These are phyloP conservation scores for Skeletonema menzelii DNA, from an alignment of 108 stramenopile genomes.

Conservation along the genomic window DNA sequence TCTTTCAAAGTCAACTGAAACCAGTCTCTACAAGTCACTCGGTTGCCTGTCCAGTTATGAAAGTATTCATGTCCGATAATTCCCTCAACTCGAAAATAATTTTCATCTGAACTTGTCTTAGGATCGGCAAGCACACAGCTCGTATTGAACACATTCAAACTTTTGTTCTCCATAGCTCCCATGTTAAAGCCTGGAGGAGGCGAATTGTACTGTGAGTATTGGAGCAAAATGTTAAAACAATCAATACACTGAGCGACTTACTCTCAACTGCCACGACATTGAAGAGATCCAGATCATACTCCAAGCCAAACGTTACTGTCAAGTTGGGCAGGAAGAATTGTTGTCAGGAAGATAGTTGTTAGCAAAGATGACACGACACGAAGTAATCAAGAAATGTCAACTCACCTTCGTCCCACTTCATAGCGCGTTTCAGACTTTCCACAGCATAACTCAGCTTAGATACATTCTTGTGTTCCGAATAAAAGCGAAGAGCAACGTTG, in stretches of 20 bases:
- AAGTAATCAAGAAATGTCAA: no score
- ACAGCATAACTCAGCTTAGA: constrained; percentile 69
- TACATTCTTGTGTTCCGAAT: constrained; percentile 65
- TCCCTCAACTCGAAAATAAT: constrained; percentile 63
- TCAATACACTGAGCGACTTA: no score
- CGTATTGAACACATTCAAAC: constrained; percentile 68
- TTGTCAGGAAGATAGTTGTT: no score
- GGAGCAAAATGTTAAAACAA: no score
- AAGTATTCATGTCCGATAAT: constrained; percentile 84
- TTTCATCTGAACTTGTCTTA: constrained; percentile 51
- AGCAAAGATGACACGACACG: no score
- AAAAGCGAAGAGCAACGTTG: constrained; percentile 61
- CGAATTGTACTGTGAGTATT: no score
- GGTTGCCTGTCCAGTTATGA: constrained; percentile 84
- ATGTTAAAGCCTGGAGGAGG: no score
- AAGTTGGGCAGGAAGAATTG: no score
- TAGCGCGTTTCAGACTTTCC: constrained; percentile 59
- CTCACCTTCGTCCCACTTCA: constrained; percentile 87
- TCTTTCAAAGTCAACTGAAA: constrained; percentile 87
- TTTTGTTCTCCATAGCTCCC: constrained; percentile 89
- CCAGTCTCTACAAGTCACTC: constrained; percentile 85
- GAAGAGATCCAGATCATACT: constrained; percentile 78
- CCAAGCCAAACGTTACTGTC: no score
- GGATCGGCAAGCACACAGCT: constrained; percentile 68
- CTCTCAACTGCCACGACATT: constrained; percentile 66